Percentiles rank a stretch among this genome's conserved stretches.
phyloP scores from a whole-genome alignment of 2,329 filamentous ascomycete species.

The Lachnellula suecica region DNA sequence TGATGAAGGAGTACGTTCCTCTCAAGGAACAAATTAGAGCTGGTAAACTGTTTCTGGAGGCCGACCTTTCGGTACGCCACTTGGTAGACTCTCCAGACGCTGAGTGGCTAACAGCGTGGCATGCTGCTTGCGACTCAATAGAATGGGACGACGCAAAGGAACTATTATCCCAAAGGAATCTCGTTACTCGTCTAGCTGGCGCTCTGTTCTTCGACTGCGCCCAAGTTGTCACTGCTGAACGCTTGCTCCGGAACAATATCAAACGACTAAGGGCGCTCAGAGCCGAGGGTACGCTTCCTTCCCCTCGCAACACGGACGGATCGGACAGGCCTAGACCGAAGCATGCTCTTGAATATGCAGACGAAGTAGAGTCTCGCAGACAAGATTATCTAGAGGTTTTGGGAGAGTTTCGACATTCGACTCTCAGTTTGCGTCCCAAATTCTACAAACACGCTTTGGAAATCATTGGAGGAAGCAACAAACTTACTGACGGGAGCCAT shows the following conservation, averaged over 20 bases:
- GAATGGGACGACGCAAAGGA: slow-evolving; percentile 19
- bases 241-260: slow-evolving; percentile 8
- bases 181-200: slow-evolving; percentile 10
- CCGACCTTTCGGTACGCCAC: slow-evolving; percentile 4
- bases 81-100: slow-evolving; percentile 1
- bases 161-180: slow-evolving; percentile 7
- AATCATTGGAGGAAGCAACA: slow-evolving; percentile 14
- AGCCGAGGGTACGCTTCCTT: not conserved
- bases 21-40: slow-evolving; percentile 16
- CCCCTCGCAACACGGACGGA: not conserved
- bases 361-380: slow-evolving; percentile 3
- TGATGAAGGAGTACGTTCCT: slow-evolving; percentile 21
- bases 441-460: slow-evolving; percentile 22
- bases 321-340: not conserved
- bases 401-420: slow-evolving; percentile 15
- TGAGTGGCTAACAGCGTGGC: slow-evolving; percentile 14
- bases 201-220: slow-evolving; percentile 19
- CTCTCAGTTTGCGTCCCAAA: slow-evolving; percentile 9
- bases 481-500: not conserved
- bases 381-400: slow-evolving; percentile 18
- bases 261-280: slow-evolving; percentile 4
- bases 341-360: not conserved
- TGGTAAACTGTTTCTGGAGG: slow-evolving; percentile 18
- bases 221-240: slow-evolving; percentile 18
- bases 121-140: slow-evolving; percentile 5